Evolutionary conservation across 2,329 filamentous ascomycete genomes (phyloP), one percentile per base, ranked within the genome.

Genomic region (Phaeoacremonium minimum): DNA sequence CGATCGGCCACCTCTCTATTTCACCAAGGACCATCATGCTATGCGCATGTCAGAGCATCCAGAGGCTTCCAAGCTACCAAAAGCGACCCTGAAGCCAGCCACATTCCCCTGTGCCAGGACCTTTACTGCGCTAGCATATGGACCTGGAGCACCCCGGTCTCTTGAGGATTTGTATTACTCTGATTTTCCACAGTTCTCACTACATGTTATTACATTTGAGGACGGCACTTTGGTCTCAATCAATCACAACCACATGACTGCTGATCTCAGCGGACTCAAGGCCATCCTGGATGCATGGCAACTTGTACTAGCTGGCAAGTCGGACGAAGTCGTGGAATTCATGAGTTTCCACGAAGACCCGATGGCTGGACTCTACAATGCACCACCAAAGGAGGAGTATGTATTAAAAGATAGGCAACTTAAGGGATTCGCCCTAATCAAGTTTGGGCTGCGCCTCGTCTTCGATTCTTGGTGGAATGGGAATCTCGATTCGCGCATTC

Each of bases 141-240:
- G n/a, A 9, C 9, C 9, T 9, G n/a, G 22, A n/a, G n/a, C n/a
- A n/a, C 22, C 22, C 9, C 9, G 9, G 22, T 9, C 22, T 26
- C n/a, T 64, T 5, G 47, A 53, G 5, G 61, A 68, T 39, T 69
- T 60, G 40, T 35, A 67, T 1, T 42, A 45, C 18, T 30, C 47
- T 5, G 66, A 71, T 43, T 44, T 37, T 13, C 67, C 67, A 1
- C 60, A 64, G 43, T 46, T 73, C 2, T 58, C 58, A 2, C 48
- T 72, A 5, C 63, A 67, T 32, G 53, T 73, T 17, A 57, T 64
- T 6, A 58, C 60, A 0, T 72, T 73, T 46, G 47, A 43, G 2
- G 60, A 73, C 43, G 55, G 56, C 6, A 73, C 69, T 0, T 45
- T 72, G 0, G 52, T 71, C 5, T 56, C 55, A 0, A 37, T 72